phyloP scores from a whole-genome alignment of 2,329 filamentous ascomycete genomes.

The Alternaria rosae region DNA sequence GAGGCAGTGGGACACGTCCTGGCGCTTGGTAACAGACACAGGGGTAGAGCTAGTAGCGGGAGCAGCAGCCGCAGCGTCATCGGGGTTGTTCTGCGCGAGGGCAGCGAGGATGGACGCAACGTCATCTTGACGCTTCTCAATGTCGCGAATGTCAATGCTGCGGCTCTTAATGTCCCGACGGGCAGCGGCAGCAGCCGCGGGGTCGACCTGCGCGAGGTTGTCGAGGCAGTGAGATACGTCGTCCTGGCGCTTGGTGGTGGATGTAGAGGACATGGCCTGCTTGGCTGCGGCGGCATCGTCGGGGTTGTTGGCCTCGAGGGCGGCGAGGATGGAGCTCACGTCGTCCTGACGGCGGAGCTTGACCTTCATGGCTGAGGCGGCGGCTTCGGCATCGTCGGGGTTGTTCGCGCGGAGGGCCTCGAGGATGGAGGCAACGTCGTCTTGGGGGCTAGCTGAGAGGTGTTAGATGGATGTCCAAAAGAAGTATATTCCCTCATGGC shows the following conservation, averaged over 20 bases:
- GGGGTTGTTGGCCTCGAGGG: conserved; percentile 32
- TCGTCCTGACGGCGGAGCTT: conserved; percentile 36
- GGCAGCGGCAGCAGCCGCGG: neutral
- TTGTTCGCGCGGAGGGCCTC: conserved; percentile 39
- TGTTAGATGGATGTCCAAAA: neutral
- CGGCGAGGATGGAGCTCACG: conserved; percentile 29
- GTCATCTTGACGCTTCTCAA: conserved; percentile 16
- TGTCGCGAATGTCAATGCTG: neutral
- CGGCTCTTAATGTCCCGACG: neutral
- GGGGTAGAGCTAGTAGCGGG: neutral
- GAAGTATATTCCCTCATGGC: neutral
- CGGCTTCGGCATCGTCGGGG: conserved; percentile 36
- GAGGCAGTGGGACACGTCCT: neutral
- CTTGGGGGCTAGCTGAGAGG: conserved; percentile 23
- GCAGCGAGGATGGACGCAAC: conserved; percentile 28
- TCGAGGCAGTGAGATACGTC: neutral
- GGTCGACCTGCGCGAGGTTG: neutral
- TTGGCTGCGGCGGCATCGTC: conserved; percentile 34
- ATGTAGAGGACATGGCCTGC: conserved; percentile 6
- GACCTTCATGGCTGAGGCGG: conserved; percentile 33
- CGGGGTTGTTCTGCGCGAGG: conserved; percentile 31
- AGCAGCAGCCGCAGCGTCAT: conserved; percentile 14
- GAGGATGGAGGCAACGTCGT: conserved; percentile 37
- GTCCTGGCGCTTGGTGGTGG: conserved; percentile 17
- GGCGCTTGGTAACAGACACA: neutral